Percentiles rank a stretch among this genome's conserved stretches.
These are phyloP conservation scores for Stachybotrys elegans DNA, from an alignment of 2,329 filamentous ascomycete species.

Conservation along the genomic window DNA sequence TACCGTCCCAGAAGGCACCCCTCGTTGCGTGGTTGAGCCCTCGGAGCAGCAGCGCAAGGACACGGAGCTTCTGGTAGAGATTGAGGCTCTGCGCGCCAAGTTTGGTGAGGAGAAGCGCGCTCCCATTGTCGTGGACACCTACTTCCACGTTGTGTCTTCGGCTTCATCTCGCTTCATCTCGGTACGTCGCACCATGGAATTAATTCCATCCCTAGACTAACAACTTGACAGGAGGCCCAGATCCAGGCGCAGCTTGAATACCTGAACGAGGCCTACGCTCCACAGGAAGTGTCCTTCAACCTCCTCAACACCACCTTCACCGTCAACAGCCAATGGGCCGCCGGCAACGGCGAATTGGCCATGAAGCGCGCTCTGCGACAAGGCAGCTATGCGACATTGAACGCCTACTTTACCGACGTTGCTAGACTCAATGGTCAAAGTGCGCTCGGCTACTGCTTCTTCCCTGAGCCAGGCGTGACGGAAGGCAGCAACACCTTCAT, in stretches of 20 bases:
- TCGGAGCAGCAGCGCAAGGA: background rate
- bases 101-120: background rate
- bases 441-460: slow-evolving; percentile 40
- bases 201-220: background rate
- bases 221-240: slow-evolving; percentile 24
- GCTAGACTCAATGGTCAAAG: slow-evolving; percentile 13
- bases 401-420: slow-evolving; percentile 25
- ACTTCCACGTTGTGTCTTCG: slow-evolving; percentile 28
- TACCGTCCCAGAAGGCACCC: background rate
- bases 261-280: slow-evolving; percentile 39
- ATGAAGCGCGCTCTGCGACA: slow-evolving; percentile 43
- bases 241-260: slow-evolving; percentile 36
- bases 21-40: background rate
- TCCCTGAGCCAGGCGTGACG: slow-evolving; percentile 25
- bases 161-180: slow-evolving; percentile 27
- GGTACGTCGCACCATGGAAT: slow-evolving; percentile 14
- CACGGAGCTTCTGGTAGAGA: background rate
- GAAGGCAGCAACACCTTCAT: slow-evolving; percentile 19
- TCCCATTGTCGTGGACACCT: slow-evolving; percentile 6
- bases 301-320: slow-evolving; percentile 38
- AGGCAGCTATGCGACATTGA: slow-evolving; percentile 35
- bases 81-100: background rate
- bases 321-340: slow-evolving; percentile 41
- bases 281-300: slow-evolving; percentile 38
- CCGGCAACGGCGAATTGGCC: slow-evolving; percentile 28